Conservation (phyloP, 345 rosid genomes). For the Rhizophora mangle region DNA sequence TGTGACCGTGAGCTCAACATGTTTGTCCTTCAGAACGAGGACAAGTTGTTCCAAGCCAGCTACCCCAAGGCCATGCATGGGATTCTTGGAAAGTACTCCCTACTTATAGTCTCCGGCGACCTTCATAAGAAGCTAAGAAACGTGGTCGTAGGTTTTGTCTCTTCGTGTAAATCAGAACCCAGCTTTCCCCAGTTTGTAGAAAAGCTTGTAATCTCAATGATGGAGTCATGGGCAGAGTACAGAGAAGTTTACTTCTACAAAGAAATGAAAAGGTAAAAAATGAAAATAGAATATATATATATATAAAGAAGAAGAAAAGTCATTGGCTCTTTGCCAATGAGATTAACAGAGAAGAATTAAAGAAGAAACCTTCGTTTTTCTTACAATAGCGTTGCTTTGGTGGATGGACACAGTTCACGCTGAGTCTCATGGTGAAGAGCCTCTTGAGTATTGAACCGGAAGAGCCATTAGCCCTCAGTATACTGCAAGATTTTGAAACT, state of each 20-base stretch:
- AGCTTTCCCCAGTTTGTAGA: constrained; percentile 45
- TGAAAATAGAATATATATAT: neutral
- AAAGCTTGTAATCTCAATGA: constrained; percentile 45
- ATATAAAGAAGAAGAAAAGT: no score
- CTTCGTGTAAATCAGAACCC: constrained; percentile 44
- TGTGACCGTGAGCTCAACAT: constrained; percentile 74
- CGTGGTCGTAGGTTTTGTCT: constrained; percentile 48
- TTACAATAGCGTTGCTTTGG: neutral
- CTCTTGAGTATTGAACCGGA: constrained; percentile 68
- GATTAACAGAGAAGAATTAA: no score
- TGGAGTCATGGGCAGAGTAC: constrained; percentile 59
- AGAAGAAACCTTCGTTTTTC: no score
- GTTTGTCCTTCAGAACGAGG: constrained; percentile 84
- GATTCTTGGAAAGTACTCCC: constrained; percentile 64
- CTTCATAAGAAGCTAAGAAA: constrained; percentile 68
- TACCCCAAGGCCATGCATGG: constrained; percentile 77
- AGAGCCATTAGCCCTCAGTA: constrained; percentile 46
- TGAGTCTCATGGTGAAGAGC: constrained; percentile 61
- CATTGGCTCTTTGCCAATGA: neutral
- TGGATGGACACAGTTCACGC: constrained; percentile 44
- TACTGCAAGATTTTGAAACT: constrained; percentile 57
- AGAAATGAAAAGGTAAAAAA: constrained; percentile 52
- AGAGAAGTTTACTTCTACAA: constrained; percentile 47
- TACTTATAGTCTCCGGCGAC: constrained; percentile 56
- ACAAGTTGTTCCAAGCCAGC: constrained; percentile 54